phyloP scores from a whole-genome alignment of 345 rosid genomes.

The Gynandropsis gynandra region DNA sequence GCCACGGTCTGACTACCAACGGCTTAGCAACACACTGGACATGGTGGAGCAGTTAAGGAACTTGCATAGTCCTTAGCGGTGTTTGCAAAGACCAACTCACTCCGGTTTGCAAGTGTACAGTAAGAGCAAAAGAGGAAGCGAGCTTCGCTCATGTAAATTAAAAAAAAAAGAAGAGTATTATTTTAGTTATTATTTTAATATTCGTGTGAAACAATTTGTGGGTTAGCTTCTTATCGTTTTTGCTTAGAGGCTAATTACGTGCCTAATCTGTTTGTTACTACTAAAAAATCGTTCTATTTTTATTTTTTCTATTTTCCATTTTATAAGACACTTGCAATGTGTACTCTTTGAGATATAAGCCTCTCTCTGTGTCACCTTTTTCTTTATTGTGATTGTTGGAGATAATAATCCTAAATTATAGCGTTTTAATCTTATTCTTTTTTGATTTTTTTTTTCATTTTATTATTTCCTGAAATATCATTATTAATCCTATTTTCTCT shows the following conservation, averaged over 20 bases:
- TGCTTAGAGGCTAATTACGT: conserved; percentile 22
- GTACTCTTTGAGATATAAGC: no score
- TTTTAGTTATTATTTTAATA: conserved; percentile 8
- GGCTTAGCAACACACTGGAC: conserved; percentile 63
- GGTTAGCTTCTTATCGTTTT: conserved; percentile 21
- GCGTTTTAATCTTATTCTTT: no score
- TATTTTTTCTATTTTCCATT: no score
- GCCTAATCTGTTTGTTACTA: no score
- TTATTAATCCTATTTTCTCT: no score
- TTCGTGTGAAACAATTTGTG: conserved; percentile 12
- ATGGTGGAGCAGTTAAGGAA: conserved; percentile 61
- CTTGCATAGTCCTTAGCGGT: conserved; percentile 58
- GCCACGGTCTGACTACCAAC: conserved; percentile 66
- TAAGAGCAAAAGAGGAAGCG: background rate
- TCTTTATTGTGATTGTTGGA: no score
- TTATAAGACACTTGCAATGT: no score
- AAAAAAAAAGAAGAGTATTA: conserved; percentile 14
- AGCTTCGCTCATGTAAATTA: background rate
- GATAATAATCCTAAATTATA: no score
- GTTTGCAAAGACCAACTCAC: background rate
- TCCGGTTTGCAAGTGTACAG: conserved; percentile 22
- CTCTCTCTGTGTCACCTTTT: no score
- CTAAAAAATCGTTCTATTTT: no score
- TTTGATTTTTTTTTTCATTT: no score
- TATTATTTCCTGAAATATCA: no score